Conservation (phyloP, 2,329 filamentous ascomycete genomes). For the Trichoderma brevicompactum region DNA sequence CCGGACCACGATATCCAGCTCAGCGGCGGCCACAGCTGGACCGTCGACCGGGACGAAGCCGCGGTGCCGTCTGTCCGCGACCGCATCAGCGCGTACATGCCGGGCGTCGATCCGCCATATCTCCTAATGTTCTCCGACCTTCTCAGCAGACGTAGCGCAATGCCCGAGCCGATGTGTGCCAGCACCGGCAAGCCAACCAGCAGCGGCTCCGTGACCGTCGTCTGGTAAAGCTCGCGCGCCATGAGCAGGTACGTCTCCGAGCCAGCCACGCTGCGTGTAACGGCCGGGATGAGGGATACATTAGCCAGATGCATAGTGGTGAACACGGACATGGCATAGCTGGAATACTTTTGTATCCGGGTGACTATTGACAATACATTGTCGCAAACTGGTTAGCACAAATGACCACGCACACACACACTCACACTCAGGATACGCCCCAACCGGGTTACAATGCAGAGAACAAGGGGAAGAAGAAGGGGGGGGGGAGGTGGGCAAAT, state of each 20-base stretch:
- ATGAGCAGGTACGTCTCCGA: slow-evolving; percentile 88
- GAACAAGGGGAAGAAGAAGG: not conserved
- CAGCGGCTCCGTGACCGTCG: slow-evolving; percentile 75
- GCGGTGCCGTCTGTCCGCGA: slow-evolving; percentile 36
- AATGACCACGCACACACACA: not conserved
- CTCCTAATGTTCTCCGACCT: slow-evolving; percentile 71
- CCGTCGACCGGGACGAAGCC: slow-evolving; percentile 35
- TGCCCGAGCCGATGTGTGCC: slow-evolving; percentile 75
- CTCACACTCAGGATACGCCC: too few species aligned
- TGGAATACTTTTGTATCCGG: slow-evolving; percentile 84
- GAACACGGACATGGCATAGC: slow-evolving; percentile 81
- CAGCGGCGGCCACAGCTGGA: slow-evolving; percentile 67
- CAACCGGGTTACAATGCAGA: not conserved
- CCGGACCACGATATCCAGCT: slow-evolving; percentile 74
- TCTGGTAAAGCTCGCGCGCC: slow-evolving; percentile 91
- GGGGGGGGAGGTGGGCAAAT: not conserved
- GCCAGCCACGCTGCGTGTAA: slow-evolving; percentile 71
- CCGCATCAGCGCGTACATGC: slow-evolving; percentile 49
- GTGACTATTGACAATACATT: slow-evolving; percentile 34
- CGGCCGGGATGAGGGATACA: slow-evolving; percentile 77
- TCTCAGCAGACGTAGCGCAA: slow-evolving; percentile 76
- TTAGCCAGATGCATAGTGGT: slow-evolving; percentile 77
- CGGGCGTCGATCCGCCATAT: slow-evolving; percentile 72
- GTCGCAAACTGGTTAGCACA: slow-evolving; percentile 16
- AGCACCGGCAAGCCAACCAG: slow-evolving; percentile 76